These are phyloP conservation scores for Herpetomonas samuelpessoai DNA, from an alignment of 208 protist genomes.

Conservation along the genomic window DNA sequence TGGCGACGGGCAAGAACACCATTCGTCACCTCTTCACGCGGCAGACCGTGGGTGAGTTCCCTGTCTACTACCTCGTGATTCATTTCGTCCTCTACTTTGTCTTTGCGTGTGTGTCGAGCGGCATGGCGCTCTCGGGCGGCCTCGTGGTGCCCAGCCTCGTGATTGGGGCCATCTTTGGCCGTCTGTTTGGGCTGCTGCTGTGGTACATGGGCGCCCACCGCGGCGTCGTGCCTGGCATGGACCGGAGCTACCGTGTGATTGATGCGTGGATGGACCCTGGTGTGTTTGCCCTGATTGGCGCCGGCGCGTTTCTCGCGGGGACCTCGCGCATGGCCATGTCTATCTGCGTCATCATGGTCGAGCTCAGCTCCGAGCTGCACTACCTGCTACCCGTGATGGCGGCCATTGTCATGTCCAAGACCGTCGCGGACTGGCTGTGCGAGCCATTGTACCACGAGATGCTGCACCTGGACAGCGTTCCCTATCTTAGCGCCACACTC, in stretches of 20 bases:
- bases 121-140: conserved; percentile 82
- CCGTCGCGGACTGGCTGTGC: conserved; percentile 83
- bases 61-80: conserved; percentile 48
- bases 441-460: conserved; percentile 92
- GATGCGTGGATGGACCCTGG: conserved; percentile 89
- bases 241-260: conserved; percentile 44
- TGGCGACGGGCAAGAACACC: conserved; percentile 81
- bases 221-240: conserved; percentile 11
- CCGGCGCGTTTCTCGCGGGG: conserved; percentile 88
- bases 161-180: conserved; percentile 86
- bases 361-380: conserved; percentile 92
- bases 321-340: conserved; percentile 92
- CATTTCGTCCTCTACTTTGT: conserved; percentile 83
- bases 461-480: conserved; percentile 86
- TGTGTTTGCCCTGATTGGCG: conserved; percentile 92
- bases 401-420: conserved; percentile 90
- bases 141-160: conserved; percentile 90
- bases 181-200: conserved; percentile 75
- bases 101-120: conserved; percentile 71
- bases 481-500: conserved; percentile 76
- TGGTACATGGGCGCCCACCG: conserved; percentile 40
- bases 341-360: conserved; percentile 94
- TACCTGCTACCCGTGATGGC: conserved; percentile 95
- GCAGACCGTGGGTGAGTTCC: conserved; percentile 78
- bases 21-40: conserved; percentile 89